Base-by-base conservation (phyloP, 2,329 filamentous ascomycete genomes). In the Ophiocordyceps camponoti-rufipedis region DNA sequence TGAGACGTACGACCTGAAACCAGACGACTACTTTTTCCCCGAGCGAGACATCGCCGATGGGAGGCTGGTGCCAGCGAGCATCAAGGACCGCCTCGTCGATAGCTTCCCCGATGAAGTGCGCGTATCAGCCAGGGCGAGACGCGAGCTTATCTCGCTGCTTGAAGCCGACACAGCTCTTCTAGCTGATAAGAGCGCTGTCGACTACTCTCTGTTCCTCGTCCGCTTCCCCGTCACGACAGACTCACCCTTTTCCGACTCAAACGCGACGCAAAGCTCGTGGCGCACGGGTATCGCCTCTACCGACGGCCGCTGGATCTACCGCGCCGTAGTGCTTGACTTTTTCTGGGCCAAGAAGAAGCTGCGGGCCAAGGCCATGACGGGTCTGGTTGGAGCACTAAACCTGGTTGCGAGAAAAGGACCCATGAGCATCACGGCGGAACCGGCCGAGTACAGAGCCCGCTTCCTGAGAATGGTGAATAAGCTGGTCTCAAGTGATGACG, bases 331-430 rank as follows among this genome's bases (percentile, higher is more conserved):
- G 13, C 64, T 86, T 32, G 82, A 86, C 58, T 86, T 87, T 61
- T 85, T 86, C 64, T 86, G 82, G 82, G 75, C 80, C 0, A 83
- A 81, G 59, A 80, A 85, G 58, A 80, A 79, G 51, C 53, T 78
- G 0, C 78, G 75, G 45, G 75, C 82, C 1, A 74, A 71, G 56
- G 66, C 74, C 1, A 73, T 85, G 71, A 83, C 80, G 0, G 69
- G 72, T 0, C 58, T 85, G 33, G 72, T 86, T 48, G 72, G 72
- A 43, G 62, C 69, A 0, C 82, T 78, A 53, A 85, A 85, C 53
- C 50, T 70, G 13, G 63, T 85, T 28, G 75, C 74, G 31, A 63
- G 70, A 3, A 70, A 80, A 52, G 81, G 80, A 0, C 80, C 75
- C 0, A 87, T 86, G 82, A 81, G 75, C 48, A 82, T 86, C 46